These are phyloP conservation scores for Aspergillus wentii DNA, from an alignment of 495 filamentous ascomycete genomes.

Conservation along the genomic window DNA sequence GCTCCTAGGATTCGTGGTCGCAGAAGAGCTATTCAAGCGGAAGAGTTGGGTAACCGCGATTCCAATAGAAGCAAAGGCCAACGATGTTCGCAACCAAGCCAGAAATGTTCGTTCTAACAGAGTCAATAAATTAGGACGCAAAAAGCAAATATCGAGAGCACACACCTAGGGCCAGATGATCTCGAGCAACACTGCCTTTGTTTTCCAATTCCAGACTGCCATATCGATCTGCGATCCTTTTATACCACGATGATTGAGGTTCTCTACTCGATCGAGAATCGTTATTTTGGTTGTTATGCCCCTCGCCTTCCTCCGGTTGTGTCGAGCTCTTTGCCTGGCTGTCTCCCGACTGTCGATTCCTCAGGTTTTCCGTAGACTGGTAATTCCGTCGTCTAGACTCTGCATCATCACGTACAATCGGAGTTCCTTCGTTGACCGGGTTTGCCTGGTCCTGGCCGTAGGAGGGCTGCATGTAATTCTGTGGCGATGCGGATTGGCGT, in stretches of 20 bases:
- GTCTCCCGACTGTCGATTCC: constrained; percentile 10
- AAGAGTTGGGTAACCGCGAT: constrained; percentile 96
- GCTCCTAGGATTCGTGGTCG: constrained; percentile 4
- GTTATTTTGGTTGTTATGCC: neutral
- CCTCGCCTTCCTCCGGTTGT: neutral
- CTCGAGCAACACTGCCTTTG: constrained; percentile 90
- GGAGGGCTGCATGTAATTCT: constrained; percentile 6
- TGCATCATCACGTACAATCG: constrained; percentile 26
- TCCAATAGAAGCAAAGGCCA: constrained; percentile 94
- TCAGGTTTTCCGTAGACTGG: constrained; percentile 27
- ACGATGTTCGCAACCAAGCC: constrained; percentile 91
- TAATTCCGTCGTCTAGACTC: constrained; percentile 26
- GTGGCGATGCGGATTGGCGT: constrained; percentile 11
- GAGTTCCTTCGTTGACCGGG: constrained; percentile 27
- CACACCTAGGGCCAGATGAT: constrained; percentile 90
- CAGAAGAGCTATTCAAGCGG: constrained; percentile 75
- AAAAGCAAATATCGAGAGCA: constrained; percentile 2
- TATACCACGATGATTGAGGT: constrained; percentile 37
- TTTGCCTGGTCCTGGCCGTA: constrained; percentile 10
- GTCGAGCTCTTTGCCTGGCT: constrained; percentile 6
- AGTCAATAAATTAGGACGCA: constrained; percentile 12
- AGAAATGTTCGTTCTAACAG: constrained; percentile 86
- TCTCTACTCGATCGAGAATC: neutral
- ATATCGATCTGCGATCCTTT: constrained; percentile 57
- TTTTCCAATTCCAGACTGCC: constrained; percentile 90